These are phyloP conservation scores for Picea glauca DNA, from an alignment of 75 land plant genomes.

Conservation along the genomic window DNA sequence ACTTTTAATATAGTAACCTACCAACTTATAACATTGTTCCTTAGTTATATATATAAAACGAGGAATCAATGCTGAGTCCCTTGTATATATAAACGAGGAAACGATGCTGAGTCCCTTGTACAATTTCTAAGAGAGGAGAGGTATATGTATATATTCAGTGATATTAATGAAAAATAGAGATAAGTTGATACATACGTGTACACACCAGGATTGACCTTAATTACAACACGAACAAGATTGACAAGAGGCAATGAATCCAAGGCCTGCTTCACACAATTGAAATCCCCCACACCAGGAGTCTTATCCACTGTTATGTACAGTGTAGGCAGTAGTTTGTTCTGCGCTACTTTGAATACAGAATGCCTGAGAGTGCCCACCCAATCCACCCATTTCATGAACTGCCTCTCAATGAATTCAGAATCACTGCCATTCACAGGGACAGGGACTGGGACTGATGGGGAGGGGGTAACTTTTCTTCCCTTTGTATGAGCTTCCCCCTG, in stretches of 20 bases:
- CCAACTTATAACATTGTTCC: neutral
- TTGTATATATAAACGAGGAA: neutral
- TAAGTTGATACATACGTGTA: slow-evolving; percentile 48
- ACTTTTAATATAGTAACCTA: neutral
- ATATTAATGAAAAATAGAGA: neutral
- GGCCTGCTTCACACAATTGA: slow-evolving; percentile 65
- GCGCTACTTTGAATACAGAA: slow-evolving; percentile 22
- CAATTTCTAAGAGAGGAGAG: neutral
- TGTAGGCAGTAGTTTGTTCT: slow-evolving; percentile 58
- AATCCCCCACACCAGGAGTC: slow-evolving; percentile 63
- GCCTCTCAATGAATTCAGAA: slow-evolving; percentile 39
- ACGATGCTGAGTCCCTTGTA: neutral
- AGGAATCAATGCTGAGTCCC: neutral
- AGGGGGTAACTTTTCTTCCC: slow-evolving; percentile 1
- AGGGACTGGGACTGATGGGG: neutral
- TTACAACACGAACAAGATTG: slow-evolving; percentile 60
- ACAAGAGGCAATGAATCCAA: slow-evolving; percentile 69
- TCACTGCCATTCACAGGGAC: slow-evolving; percentile 14
- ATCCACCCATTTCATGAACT: slow-evolving; percentile 65
- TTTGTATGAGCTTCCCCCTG: slow-evolving; percentile 6
- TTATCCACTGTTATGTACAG: slow-evolving; percentile 53
- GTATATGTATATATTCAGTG: neutral
- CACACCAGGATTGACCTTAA: slow-evolving; percentile 71
- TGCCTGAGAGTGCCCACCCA: slow-evolving; percentile 42
- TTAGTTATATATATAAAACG: neutral